Evolutionary conservation across 1,284 basidiomycete species (phyloP).

Genomic region (Kalmanozyma brasiliensis): DNA sequence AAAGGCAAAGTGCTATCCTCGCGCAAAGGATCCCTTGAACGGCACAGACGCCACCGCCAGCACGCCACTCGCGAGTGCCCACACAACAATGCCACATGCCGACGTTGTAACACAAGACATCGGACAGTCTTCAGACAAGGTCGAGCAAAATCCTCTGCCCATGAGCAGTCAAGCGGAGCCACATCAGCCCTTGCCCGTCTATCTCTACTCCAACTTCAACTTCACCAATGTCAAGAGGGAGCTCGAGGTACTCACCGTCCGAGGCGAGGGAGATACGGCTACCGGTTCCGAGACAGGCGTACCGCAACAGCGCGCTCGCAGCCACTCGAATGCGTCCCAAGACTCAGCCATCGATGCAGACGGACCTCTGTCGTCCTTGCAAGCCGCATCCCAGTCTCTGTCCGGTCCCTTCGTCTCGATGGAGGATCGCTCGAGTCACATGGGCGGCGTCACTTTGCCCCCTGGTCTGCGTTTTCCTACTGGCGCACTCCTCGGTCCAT

Average conservation of each 20-base stretch:
- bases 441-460: constrained; percentile 59
- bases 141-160: constrained; percentile 47
- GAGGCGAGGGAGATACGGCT: constrained; percentile 5
- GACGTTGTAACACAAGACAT: background rate
- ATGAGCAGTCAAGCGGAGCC: constrained; percentile 34
- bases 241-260: constrained; percentile 54
- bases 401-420: constrained; percentile 34
- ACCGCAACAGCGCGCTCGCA: constrained; percentile 19
- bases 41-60: constrained; percentile 3
- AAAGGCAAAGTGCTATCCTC: constrained; percentile 51
- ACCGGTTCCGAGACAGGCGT: background rate
- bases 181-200: constrained; percentile 42
- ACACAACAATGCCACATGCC: constrained; percentile 1
- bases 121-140: constrained; percentile 3
- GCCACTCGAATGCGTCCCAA: constrained; percentile 33
- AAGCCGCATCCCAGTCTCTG: constrained; percentile 7
- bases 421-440: constrained; percentile 49
- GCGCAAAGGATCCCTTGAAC: constrained; percentile 37
- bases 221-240: constrained; percentile 64
- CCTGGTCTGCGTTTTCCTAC: constrained; percentile 64
- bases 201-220: constrained; percentile 64
- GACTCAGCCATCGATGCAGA: constrained; percentile 43
- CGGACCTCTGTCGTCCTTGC: constrained; percentile 28
- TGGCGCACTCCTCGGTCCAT: constrained; percentile 54
- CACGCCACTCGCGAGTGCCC: background rate